Percentiles rank a stretch among this genome's conserved stretches.
phyloP scores from a whole-genome alignment of 176 grass and related monocot genomes.

The Elaeis guineensis region DNA sequence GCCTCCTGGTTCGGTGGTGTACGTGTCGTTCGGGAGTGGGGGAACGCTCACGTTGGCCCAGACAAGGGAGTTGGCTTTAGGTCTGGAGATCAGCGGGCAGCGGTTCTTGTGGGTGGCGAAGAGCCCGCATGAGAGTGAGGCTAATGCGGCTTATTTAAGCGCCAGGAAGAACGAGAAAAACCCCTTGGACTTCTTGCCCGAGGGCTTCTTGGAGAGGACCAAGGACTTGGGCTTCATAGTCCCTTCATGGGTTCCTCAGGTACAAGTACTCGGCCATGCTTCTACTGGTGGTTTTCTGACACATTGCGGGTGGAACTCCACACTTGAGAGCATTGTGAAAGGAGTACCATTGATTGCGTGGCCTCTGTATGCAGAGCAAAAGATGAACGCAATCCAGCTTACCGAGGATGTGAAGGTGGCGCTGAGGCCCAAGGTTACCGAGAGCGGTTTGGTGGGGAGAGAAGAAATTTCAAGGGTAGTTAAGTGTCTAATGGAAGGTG shows the following conservation, averaged over 20 bases:
- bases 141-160: background rate
- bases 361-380: slow-evolving; percentile 34
- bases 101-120: background rate
- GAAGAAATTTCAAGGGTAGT: slow-evolving; percentile 30
- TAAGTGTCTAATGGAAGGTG: slow-evolving; percentile 17
- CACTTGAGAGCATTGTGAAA: slow-evolving; percentile 15
- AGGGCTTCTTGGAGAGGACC: slow-evolving; percentile 2
- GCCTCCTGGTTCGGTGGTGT: background rate
- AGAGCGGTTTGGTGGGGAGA: slow-evolving; percentile 38
- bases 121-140: background rate
- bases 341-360: slow-evolving; percentile 42
- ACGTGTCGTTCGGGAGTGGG: background rate
- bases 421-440: slow-evolving; percentile 7
- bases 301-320: slow-evolving; percentile 35
- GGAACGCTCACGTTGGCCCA: background rate
- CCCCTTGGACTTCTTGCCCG: background rate
- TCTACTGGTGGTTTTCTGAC: slow-evolving; percentile 22
- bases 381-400: slow-evolving; percentile 33
- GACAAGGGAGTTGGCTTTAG: background rate
- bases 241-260: background rate
- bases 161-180: background rate
- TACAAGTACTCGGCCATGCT: background rate
- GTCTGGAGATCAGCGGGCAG: background rate
- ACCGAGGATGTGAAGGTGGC: slow-evolving; percentile 1
- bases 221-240: background rate